Conservation (phyloP, 2,329 filamentous ascomycete species). For the Apiospora arundinis region DNA sequence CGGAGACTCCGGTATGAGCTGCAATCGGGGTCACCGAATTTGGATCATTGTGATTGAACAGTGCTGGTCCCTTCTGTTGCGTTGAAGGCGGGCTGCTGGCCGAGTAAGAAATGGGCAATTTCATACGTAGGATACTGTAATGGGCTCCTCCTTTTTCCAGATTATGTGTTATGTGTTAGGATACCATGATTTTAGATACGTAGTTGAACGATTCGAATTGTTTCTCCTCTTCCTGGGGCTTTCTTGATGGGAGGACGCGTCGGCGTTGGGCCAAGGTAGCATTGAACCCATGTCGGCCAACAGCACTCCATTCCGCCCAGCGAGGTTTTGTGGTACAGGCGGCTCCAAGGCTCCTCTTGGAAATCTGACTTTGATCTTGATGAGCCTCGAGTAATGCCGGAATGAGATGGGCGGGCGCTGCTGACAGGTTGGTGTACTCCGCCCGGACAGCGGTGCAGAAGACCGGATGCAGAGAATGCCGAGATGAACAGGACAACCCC, state of each 20-base stretch:
- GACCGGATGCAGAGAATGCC: neutral
- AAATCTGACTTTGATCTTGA: slow-evolving; percentile 1
- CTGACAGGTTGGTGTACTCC: neutral
- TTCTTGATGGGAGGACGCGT: neutral
- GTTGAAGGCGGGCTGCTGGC: neutral
- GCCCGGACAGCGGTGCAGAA: neutral
- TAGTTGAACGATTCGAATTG: neutral
- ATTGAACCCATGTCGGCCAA: neutral
- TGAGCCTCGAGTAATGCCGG: neutral
- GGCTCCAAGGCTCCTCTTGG: neutral
- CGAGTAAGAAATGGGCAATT: neutral
- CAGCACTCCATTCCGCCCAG: neutral
- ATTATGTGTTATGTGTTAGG: too few species aligned
- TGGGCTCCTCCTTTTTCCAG: neutral
- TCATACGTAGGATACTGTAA: neutral
- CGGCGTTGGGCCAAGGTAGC: neutral
- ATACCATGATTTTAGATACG: neutral
- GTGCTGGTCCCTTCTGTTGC: neutral
- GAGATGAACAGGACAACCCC: neutral
- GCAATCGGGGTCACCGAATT: neutral
- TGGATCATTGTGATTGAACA: neutral
- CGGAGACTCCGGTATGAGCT: neutral
- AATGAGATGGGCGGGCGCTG: neutral
- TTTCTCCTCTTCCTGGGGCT: neutral
- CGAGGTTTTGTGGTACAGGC: neutral